Evolutionary conservation across 1,139 yeast species (phyloP).

Genomic region (Nakaseomyces kungkrabaensis): DNA sequence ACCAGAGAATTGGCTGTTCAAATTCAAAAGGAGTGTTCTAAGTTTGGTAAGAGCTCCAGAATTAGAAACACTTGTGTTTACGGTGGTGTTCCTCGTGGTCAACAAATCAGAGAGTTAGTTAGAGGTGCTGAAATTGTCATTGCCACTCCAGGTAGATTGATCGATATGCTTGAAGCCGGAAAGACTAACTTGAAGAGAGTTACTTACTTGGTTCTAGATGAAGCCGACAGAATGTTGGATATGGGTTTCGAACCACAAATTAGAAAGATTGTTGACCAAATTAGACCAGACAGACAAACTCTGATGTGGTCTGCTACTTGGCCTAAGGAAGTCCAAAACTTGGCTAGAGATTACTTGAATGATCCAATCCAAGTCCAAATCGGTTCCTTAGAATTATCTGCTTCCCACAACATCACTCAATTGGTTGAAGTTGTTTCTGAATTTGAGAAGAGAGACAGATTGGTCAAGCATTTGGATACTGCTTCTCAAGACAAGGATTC

Average conservation of each 20-base stretch:
- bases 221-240: slow-evolving; percentile 93
- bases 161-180: slow-evolving; percentile 92
- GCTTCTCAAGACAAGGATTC: slow-evolving; percentile 72
- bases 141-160: slow-evolving; percentile 98
- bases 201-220: slow-evolving; percentile 92
- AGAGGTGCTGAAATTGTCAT: slow-evolving; percentile 93
- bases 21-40: slow-evolving; percentile 91
- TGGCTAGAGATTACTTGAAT: slow-evolving; percentile 81
- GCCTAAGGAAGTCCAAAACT: slow-evolving; percentile 95
- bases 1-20: slow-evolving; percentile 98
- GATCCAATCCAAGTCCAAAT: slow-evolving; percentile 94
- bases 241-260: slow-evolving; percentile 98
- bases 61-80: slow-evolving; percentile 96
- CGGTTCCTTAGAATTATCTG: slow-evolving; percentile 92
- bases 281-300: slow-evolving; percentile 96
- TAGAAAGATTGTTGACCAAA: slow-evolving; percentile 88
- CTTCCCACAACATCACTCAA: slow-evolving; percentile 94
- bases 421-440: slow-evolving; percentile 84
- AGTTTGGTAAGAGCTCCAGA: slow-evolving; percentile 84
- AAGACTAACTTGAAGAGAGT: slow-evolving; percentile 94
- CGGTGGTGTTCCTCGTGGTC: slow-evolving; percentile 99
- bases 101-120: slow-evolving; percentile 87
- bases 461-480: slow-evolving; percentile 70
- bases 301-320: slow-evolving; percentile 99
- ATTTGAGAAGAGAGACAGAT: slow-evolving; percentile 88